These are phyloP conservation scores for Protomyces inouyei DNA, from an alignment of 1,139 yeast genomes.

Conservation along the genomic window DNA sequence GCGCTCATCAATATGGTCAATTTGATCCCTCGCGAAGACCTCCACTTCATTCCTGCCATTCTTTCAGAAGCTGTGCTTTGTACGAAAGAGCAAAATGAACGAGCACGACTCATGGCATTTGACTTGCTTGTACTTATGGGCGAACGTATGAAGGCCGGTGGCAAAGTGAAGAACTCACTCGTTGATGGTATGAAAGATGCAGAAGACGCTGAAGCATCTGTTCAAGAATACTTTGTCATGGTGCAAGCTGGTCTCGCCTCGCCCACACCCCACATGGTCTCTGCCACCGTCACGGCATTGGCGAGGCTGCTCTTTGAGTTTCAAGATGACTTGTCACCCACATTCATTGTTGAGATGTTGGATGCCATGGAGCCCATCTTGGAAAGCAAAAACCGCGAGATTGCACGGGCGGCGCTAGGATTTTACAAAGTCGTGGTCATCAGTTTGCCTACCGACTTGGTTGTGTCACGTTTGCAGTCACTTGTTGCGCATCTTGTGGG, in stretches of 20 bases:
- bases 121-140: slow-evolving; percentile 77
- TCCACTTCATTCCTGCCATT: slow-evolving; percentile 69
- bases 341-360: slow-evolving; percentile 62
- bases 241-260: slow-evolving; percentile 96
- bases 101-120: slow-evolving; percentile 79
- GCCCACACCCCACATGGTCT: slow-evolving; percentile 87
- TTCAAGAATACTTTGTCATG: slow-evolving; percentile 84
- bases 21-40: slow-evolving; percentile 48
- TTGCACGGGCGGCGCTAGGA: slow-evolving; percentile 90
- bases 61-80: slow-evolving; percentile 84
- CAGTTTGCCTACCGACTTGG: slow-evolving; percentile 73
- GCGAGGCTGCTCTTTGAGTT: slow-evolving; percentile 85
- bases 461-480: slow-evolving; percentile 61
- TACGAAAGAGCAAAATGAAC: slow-evolving; percentile 91
- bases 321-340: slow-evolving; percentile 42
- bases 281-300: slow-evolving; percentile 89
- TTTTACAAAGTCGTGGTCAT: slow-evolving; percentile 87
- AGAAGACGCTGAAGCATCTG: slow-evolving; percentile 60
- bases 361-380: slow-evolving; percentile 87
- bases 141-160: slow-evolving; percentile 66
- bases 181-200: slow-evolving; percentile 51
- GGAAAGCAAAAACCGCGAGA: slow-evolving; percentile 86
- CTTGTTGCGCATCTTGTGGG: slow-evolving; percentile 68
- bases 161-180: slow-evolving; percentile 57
- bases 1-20: slow-evolving; percentile 55